phyloP scores from a whole-genome alignment of 371 early-diverging fungal genomes.

The Mucor sp. region DNA sequence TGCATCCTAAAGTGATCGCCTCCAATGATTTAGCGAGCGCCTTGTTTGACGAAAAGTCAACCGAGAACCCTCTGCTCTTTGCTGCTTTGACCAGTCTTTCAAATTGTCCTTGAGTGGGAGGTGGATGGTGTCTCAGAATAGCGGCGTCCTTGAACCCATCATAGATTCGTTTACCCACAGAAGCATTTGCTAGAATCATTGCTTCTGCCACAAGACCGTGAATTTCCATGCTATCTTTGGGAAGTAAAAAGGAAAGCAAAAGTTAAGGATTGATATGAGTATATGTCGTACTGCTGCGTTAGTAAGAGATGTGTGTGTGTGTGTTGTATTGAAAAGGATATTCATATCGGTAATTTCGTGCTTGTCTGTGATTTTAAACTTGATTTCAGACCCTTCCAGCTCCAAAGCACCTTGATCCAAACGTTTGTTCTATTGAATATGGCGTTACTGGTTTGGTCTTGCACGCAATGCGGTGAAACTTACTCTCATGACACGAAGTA shows the following conservation, averaged over 20 bases:
- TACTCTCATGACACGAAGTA: conserved; percentile 62
- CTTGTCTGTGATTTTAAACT: conserved; percentile 67
- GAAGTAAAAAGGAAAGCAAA: conserved; percentile 38
- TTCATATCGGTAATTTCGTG: conserved; percentile 66
- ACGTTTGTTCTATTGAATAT: conserved; percentile 48
- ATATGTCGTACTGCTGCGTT: conserved; percentile 28
- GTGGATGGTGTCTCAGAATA: conserved; percentile 85
- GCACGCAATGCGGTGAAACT: not conserved
- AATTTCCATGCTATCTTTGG: conserved; percentile 84
- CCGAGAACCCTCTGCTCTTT: conserved; percentile 55
- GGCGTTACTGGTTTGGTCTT: not conserved
- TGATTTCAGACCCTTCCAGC: conserved; percentile 75
- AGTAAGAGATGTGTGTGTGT: conserved; percentile 37
- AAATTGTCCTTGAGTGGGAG: conserved; percentile 70
- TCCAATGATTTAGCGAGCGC: conserved; percentile 66
- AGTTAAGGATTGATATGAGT: conserved; percentile 26
- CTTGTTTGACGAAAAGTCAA: conserved; percentile 69
- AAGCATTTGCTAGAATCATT: conserved; percentile 97
- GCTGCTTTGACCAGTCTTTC: conserved; percentile 70
- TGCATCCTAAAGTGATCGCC: conserved; percentile 31
- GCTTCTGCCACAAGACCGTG: conserved; percentile 98
- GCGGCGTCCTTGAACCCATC: conserved; percentile 81
- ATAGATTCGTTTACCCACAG: conserved; percentile 88
- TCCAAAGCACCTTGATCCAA: conserved; percentile 69
- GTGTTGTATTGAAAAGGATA: conserved; percentile 41